Evolutionary conservation across 2,329 filamentous ascomycete species (phyloP), one percentile per base, ranked within the genome.

Genomic region (Cytospora piceae): DNA sequence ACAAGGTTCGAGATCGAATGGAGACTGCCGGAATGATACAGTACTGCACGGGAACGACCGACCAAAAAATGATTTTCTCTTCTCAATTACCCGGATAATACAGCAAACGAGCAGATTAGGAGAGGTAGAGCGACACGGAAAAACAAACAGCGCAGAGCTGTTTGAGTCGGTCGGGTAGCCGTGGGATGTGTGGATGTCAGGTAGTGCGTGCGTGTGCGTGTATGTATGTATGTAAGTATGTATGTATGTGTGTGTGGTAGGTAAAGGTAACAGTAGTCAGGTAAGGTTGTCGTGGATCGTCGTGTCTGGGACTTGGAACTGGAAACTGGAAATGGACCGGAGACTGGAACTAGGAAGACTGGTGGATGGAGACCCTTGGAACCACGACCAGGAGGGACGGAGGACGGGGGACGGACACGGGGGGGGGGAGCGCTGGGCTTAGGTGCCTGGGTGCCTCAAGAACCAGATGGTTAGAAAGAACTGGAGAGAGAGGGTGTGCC

Each of bases 241-340:
- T 46, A 9, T 1, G 39, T 20, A 17, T 46, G 20, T 46, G 46
- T 22, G 46, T 49, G 46, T 49, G 46, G 46, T 20, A 24, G 17
- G 29, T 7, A 60, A 60, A 37, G 58, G 32, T 27, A 27, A 29
- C 58, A 51, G 58, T 20, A 14, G 29, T 60, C 42, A 29, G 22
- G 32, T 39, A 29, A 15, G 55, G 57, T 52, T 57, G 60, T 54
- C 55, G 61, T 55, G 24, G 61, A 63, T 63, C 61, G 61, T 57
- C 61, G 61, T 63, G 61, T 63, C 61, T 63, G 61, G 60, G 61
- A 63, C 24, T n/a, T 37, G 24, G 59, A 52, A 54, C 58, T 39
- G 58, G 58, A 53, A 53, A 37, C 51, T 53, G 42, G 20, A 46
- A 46, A 20, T 46, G 17, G 17, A n/a, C 51, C 34, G 34, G 59